Conservation (phyloP, 768 basidiomycete genomes). For the Russula griseocarnosa region DNA sequence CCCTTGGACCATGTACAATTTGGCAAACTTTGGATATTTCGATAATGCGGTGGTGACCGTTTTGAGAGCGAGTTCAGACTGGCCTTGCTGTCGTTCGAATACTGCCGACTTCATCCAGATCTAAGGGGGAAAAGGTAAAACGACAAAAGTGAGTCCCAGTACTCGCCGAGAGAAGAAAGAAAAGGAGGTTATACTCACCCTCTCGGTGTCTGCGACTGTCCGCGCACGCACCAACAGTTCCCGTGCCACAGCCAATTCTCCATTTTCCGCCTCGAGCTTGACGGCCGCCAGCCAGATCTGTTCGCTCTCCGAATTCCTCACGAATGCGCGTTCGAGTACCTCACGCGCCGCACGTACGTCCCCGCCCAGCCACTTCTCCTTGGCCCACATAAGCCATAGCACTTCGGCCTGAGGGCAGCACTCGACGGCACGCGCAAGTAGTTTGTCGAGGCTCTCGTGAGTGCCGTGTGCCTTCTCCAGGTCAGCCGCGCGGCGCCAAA, state of each 20-base stretch:
- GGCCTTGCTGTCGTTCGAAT: slow-evolving; percentile 87
- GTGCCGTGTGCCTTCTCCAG: slow-evolving; percentile 90
- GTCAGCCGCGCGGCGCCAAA: slow-evolving; percentile 91
- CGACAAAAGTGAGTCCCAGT: slow-evolving; percentile 4
- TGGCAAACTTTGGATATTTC: slow-evolving; percentile 86
- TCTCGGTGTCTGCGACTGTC: slow-evolving; percentile 85
- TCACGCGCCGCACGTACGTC: slow-evolving; percentile 89
- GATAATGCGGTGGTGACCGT: slow-evolving; percentile 69
- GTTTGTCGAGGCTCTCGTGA: slow-evolving; percentile 73
- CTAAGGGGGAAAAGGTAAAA: slow-evolving; percentile 38
- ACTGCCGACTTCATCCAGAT: slow-evolving; percentile 99
- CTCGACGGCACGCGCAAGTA: slow-evolving; percentile 77
- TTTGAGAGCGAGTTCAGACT: slow-evolving; percentile 65
- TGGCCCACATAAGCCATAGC: slow-evolving; percentile 96
- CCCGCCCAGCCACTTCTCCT: slow-evolving; percentile 90
- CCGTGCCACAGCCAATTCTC: slow-evolving; percentile 79
- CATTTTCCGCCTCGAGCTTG: slow-evolving; percentile 95
- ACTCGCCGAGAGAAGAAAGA: no score
- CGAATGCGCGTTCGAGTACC: slow-evolving; percentile 85
- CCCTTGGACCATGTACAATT: slow-evolving; percentile 96
- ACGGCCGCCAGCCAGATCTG: slow-evolving; percentile 97
- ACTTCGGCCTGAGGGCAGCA: slow-evolving; percentile 95
- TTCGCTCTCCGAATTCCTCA: slow-evolving; percentile 94
- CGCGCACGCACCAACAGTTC: slow-evolving; percentile 86
- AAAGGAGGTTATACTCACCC: no score